phyloP scores from a whole-genome alignment of 352 stramenopile species.

The Plasmopara muralis region DNA sequence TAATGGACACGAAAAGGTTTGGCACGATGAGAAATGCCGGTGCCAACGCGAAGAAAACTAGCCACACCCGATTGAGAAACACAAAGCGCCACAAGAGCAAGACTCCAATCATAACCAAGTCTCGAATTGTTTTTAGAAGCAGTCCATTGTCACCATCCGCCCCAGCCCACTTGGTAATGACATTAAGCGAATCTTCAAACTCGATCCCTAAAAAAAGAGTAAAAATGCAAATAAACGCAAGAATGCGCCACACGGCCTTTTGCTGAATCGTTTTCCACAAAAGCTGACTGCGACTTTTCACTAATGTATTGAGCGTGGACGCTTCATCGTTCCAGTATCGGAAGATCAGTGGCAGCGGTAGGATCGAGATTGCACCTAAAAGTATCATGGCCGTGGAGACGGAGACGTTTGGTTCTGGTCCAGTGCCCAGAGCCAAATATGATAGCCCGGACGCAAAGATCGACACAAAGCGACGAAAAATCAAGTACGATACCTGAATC shows the following conservation, averaged over 20 bases:
- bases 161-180: slow-evolving; percentile 37
- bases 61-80: slow-evolving; percentile 56
- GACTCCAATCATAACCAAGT: slow-evolving; percentile 49
- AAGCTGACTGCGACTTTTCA: slow-evolving; percentile 55
- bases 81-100: slow-evolving; percentile 48
- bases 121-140: slow-evolving; percentile 37
- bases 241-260: slow-evolving; percentile 62
- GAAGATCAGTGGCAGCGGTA: slow-evolving; percentile 43
- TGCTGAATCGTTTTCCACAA: slow-evolving; percentile 76
- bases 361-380: slow-evolving; percentile 45
- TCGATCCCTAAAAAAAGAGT: slow-evolving; percentile 49
- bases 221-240: slow-evolving; percentile 61
- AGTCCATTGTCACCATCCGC: slow-evolving; percentile 39
- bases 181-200: slow-evolving; percentile 39
- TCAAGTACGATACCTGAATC: slow-evolving; percentile 53
- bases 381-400: slow-evolving; percentile 40
- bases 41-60: slow-evolving; percentile 46
- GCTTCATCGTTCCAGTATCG: slow-evolving; percentile 58
- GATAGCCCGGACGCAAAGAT: slow-evolving; percentile 47
- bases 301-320: slow-evolving; percentile 51
- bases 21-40: slow-evolving; percentile 45
- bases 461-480: slow-evolving; percentile 52
- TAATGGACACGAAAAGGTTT: slow-evolving; percentile 34
- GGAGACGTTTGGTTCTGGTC: slow-evolving; percentile 28
- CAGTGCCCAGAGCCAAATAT: slow-evolving; percentile 39